Evolutionary conservation across 2,329 filamentous ascomycete species (phyloP), one percentile per base, ranked within the genome.

Genomic region (Alternaria novae-zelandiae): DNA sequence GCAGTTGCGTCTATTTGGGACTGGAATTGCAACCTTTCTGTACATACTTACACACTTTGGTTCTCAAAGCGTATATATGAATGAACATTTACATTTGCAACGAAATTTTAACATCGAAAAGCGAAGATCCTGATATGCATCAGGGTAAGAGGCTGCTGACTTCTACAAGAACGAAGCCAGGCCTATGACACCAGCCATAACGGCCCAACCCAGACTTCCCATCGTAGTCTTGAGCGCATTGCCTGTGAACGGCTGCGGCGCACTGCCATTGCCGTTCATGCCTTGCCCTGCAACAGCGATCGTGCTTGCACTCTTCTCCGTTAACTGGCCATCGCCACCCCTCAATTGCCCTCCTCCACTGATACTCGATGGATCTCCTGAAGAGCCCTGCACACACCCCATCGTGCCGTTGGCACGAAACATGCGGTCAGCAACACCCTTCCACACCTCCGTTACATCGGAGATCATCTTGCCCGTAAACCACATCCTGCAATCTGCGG

Each of bases 401-500:
- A 46, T 57, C 25, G 61, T 67, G 10, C 58, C 69, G 46, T 72
- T 73, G 4, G 66, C 71, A 65, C 65, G 69, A 65, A 79, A 82
- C 72, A 76, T 76, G 21, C 75, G 68, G 50, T 79, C 74, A 45
- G 73, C 78, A n/a, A 77, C 79, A 6, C 70, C 70, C 54, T 76
- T 74, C 80, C 80, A 82, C n/a, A 81, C 67, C 23, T 71, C 63
- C 15, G 73, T 77, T 13, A 81, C 79, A 54, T 78, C 71, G 5
- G 60, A 66, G 21, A 80, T 66, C 78, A 79, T 80, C 3, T 66
- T 64, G 10, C 74, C 70, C 1, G 79, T 81, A 64, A 81, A 81
- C 60, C 75, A 82, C 70, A 81, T 74, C 23, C 78, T 70, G 65
- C 79, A 82, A 56, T 81, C 80, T 1, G 80, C 79, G 1, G 80